Evolutionary conservation across 1,284 basidiomycete species (phyloP).

Genomic region (Cryptococcus deneoformans): DNA sequence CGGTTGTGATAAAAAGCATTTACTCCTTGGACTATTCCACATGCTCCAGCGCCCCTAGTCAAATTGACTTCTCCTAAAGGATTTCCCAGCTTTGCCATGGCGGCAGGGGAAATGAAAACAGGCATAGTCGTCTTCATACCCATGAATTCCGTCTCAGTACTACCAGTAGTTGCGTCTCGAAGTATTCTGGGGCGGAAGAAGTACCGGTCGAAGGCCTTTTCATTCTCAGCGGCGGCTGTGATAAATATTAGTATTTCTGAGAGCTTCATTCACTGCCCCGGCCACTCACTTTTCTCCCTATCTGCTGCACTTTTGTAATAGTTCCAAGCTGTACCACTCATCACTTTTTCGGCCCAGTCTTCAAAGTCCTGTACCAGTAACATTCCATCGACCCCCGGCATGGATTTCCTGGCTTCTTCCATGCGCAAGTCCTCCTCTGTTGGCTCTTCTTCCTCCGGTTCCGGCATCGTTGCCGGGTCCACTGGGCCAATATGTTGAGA

Average conservation of each 20-base stretch:
- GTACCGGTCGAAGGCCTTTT: slow-evolving; percentile 53
- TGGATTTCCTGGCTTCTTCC: slow-evolving; percentile 59
- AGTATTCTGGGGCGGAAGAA: slow-evolving; percentile 55
- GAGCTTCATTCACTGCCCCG: not conserved
- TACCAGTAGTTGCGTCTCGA: slow-evolving; percentile 30
- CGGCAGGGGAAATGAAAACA: slow-evolving; percentile 54
- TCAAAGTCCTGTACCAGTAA: slow-evolving; percentile 71
- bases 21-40: slow-evolving; percentile 51
- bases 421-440: slow-evolving; percentile 70
- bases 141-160: slow-evolving; percentile 36
- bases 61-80: slow-evolving; percentile 54
- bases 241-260: not conserved
- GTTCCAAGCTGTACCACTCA: slow-evolving; percentile 55
- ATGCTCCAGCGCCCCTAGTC: slow-evolving; percentile 50
- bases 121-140: slow-evolving; percentile 45
- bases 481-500: slow-evolving; percentile 70
- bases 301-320: slow-evolving; percentile 57
- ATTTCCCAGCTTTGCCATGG: slow-evolving; percentile 54
- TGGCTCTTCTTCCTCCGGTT: slow-evolving; percentile 53
- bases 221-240: slow-evolving; percentile 53
- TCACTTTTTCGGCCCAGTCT: slow-evolving; percentile 48
- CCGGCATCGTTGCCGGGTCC: slow-evolving; percentile 56
- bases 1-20: slow-evolving; percentile 9
- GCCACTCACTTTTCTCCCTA: slow-evolving; percentile 50
- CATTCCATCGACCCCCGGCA: slow-evolving; percentile 63